These are phyloP conservation scores for Fraxinus ornus DNA, from an alignment of 305 asterid species.

Conservation along the genomic window DNA sequence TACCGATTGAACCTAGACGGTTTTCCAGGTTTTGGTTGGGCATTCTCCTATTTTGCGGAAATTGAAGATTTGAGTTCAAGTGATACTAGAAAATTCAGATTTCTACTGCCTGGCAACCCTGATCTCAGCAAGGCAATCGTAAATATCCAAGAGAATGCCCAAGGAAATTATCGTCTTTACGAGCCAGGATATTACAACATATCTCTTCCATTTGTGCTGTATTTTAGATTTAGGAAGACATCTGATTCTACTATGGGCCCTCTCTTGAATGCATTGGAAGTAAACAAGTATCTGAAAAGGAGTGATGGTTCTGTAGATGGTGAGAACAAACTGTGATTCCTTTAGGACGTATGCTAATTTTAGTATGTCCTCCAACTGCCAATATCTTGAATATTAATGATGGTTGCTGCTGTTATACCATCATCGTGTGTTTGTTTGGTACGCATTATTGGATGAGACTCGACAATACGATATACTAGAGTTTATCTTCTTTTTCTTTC, in stretches of 20 bases:
- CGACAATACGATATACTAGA: not conserved
- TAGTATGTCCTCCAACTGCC: not conserved
- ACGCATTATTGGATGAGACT: not conserved
- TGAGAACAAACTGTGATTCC: conserved; percentile 34
- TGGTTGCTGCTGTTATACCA: not conserved
- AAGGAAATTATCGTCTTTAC: conserved; percentile 72
- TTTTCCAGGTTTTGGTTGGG: conserved; percentile 93
- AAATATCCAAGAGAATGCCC: conserved; percentile 93
- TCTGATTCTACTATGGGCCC: conserved; percentile 87
- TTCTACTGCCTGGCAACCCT: conserved; percentile 65
- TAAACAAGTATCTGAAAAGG: conserved; percentile 69
- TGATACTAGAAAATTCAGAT: conserved; percentile 72
- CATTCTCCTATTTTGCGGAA: conserved; percentile 87
- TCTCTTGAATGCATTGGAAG: conserved; percentile 89
- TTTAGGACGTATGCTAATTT: not conserved
- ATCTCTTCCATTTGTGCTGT: conserved; percentile 79
- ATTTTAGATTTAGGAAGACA: conserved; percentile 73
- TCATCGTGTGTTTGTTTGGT: not conserved
- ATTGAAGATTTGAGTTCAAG: conserved; percentile 65
- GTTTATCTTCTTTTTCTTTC: not conserved
- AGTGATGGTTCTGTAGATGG: conserved; percentile 83
- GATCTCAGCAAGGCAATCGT: conserved; percentile 77
- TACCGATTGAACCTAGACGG: conserved; percentile 95
- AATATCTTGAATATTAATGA: not conserved
- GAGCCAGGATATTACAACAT: conserved; percentile 91